Conservation (phyloP, 2,329 filamentous ascomycete genomes). For the Ramichloridium luteum region DNA sequence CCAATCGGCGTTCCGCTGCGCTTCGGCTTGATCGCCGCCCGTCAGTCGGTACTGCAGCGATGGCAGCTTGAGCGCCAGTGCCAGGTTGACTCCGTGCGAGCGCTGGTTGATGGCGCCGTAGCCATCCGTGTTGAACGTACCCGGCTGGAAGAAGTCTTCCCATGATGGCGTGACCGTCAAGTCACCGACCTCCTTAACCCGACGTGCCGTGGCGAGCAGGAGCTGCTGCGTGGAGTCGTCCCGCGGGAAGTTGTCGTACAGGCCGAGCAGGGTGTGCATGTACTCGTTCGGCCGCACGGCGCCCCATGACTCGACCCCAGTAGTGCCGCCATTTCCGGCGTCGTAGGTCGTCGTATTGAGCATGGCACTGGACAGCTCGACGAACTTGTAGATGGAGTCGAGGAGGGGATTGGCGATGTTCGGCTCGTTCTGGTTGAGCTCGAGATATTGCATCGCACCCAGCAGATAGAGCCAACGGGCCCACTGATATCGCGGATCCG, state of each 20-base stretch:
- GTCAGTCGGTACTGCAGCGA: constrained; percentile 32
- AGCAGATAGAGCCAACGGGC: constrained; percentile 40
- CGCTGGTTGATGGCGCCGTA: constrained; percentile 25
- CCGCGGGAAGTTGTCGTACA: constrained; percentile 36
- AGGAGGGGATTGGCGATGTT: constrained; percentile 40
- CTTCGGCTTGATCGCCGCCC: constrained; percentile 36
- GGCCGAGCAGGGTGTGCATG: constrained; percentile 37
- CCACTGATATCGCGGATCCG: constrained; percentile 43
- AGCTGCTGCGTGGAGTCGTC: constrained; percentile 25
- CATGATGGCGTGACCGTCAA: too few relatives aligned
- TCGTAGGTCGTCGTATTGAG: constrained; percentile 40
- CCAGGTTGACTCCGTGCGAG: constrained; percentile 38
- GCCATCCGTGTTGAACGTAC: constrained; percentile 22
- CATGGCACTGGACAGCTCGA: too few relatives aligned
- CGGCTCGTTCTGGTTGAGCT: too few relatives aligned
- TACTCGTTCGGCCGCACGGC: constrained; percentile 32
- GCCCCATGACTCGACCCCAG: constrained; percentile 34
- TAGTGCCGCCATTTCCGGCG: too few relatives aligned
- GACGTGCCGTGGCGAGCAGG: constrained; percentile 33
- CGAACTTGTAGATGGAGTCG: constrained; percentile 43
- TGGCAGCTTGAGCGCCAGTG: constrained; percentile 39
- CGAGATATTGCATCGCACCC: constrained; percentile 39
- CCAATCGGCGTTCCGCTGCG: constrained; percentile 36
- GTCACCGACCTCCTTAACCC: constrained; percentile 26
- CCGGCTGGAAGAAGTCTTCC: too few relatives aligned